Evolutionary conservation across 345 rosid genomes (phyloP), one percentile per base, ranked within the genome.

Genomic region (Triadica sebifera): DNA sequence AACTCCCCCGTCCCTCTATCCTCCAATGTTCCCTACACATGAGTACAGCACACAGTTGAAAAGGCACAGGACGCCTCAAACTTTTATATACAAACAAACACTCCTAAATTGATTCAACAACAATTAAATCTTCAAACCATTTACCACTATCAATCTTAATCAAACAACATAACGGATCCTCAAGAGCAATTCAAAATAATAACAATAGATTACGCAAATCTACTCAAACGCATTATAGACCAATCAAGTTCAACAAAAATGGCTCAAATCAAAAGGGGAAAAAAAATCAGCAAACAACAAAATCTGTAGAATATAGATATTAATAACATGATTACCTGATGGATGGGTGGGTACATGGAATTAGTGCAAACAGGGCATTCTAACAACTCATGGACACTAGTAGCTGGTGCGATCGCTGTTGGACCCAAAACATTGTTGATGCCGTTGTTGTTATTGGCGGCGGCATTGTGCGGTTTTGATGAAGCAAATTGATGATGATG

Each of bases 301-400:
- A 29, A 29, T 29, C 34, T 29, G 34, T 29, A 29, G 34, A 29
- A 29, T 29, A 29, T 29, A 2, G 34, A 29, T 29, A 29, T 29
- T 29, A 29, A 29, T 29, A 29, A 73, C 76, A 15, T 19, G 41
- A 5, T 39, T 52, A 91, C 97, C 93, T 89, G 93, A 78, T 84
- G 86, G 75, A 86, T 90, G 34, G 96, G 86, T 70, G 92, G 87
- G 75, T 87, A 85, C 84, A 86, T 90, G 19, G 84, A 84, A 71
- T 77, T 86, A 75, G 84, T 77, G 79, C 90, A 78, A 24, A 86
- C 84, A 47, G 91, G 87, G 55, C 88, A 91, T 71, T 84, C 86
- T 47, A 88, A 93, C 79, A 94, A 89, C 85, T 94, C 98, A 65
- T 92, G 88, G 39, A 86, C 86, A 57, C 85, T 75, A 25, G 82